Evolutionary conservation across 2,329 filamentous ascomycete species (phyloP).

Genomic region (Trichophyton verrucosum): DNA sequence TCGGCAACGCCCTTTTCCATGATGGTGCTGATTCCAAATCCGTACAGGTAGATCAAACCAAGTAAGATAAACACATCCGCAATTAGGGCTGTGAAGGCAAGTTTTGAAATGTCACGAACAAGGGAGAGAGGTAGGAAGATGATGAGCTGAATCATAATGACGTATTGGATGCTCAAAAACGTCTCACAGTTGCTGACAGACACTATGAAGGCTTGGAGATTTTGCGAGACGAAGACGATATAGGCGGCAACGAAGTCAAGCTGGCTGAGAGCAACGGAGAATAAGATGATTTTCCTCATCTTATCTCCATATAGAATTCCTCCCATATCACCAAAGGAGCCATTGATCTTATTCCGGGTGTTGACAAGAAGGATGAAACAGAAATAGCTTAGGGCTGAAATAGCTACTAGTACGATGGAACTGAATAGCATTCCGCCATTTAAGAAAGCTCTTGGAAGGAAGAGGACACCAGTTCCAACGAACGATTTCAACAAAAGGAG

Average conservation of each 20-base stretch:
- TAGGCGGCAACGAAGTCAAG: conserved; percentile 91
- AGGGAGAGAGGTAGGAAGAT: conserved; percentile 91
- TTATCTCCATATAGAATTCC: conserved; percentile 80
- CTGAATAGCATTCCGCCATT: conserved; percentile 98
- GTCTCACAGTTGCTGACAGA: conserved; percentile 82
- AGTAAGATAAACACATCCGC: conserved; percentile 91
- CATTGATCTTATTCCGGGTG: conserved; percentile 70
- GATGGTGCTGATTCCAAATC: conserved; percentile 83
- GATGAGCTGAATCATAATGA: conserved; percentile 90
- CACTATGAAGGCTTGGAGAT: conserved; percentile 84
- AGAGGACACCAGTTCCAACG: conserved; percentile 89
- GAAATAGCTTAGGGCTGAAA: conserved; percentile 85
- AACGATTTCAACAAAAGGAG: conserved; percentile 91
- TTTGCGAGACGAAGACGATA: conserved; percentile 93
- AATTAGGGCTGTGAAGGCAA: conserved; percentile 85
- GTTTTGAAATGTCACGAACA: conserved; percentile 91
- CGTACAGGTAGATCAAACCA: conserved; percentile 86
- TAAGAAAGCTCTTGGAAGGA: conserved; percentile 81
- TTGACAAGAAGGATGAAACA: conserved; percentile 90
- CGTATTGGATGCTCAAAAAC: conserved; percentile 70
- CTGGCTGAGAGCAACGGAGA: conserved; percentile 88
- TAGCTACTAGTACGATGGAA: conserved; percentile 73
- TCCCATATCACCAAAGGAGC: conserved; percentile 97
- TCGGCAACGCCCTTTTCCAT: conserved; percentile 65
- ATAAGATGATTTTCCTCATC: conserved; percentile 77